Evolutionary conservation across 2,329 filamentous ascomycete genomes (phyloP).

Genomic region (Teratosphaeria pseudoeucalypti): DNA sequence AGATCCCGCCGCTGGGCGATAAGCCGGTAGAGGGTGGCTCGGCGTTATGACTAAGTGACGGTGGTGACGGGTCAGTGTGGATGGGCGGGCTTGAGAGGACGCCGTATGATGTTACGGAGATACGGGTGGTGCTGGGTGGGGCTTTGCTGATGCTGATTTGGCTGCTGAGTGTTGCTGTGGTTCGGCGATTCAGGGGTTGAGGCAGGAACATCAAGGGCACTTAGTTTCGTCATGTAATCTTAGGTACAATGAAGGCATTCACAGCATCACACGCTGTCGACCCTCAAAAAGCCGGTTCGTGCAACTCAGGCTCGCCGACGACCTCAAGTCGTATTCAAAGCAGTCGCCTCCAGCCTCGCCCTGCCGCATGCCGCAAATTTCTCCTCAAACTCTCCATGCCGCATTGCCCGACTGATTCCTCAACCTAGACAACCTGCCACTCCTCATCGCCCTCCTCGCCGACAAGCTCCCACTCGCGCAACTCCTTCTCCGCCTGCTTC

Average conservation of each 20-base stretch:
- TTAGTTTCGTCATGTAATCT: neutral
- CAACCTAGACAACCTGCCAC: neutral
- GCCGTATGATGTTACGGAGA: slow-evolving; percentile 22
- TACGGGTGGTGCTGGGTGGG: slow-evolving; percentile 16
- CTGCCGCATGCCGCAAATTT: neutral
- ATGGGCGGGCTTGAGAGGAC: slow-evolving; percentile 7
- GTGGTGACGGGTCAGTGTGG: slow-evolving; percentile 5
- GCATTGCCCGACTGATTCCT: neutral
- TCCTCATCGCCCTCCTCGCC: neutral
- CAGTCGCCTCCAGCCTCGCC: neutral
- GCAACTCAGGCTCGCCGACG: neutral
- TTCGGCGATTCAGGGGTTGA: slow-evolving; percentile 9
- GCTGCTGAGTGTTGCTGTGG: slow-evolving; percentile 14
- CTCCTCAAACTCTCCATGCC: neutral
- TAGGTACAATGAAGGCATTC: neutral
- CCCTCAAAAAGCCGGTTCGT: neutral
- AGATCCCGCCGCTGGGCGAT: slow-evolving; percentile 40
- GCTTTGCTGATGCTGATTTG: slow-evolving; percentile 15
- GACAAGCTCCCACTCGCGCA: neutral
- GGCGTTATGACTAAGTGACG: slow-evolving; percentile 16
- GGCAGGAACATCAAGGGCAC: neutral
- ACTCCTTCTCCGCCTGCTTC: neutral
- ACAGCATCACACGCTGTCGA: neutral
- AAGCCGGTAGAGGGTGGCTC: slow-evolving; percentile 10
- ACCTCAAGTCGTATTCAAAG: neutral